Evolutionary conservation across 1,284 basidiomycete genomes (phyloP).

Genomic region (Ustilago cynodontis): DNA sequence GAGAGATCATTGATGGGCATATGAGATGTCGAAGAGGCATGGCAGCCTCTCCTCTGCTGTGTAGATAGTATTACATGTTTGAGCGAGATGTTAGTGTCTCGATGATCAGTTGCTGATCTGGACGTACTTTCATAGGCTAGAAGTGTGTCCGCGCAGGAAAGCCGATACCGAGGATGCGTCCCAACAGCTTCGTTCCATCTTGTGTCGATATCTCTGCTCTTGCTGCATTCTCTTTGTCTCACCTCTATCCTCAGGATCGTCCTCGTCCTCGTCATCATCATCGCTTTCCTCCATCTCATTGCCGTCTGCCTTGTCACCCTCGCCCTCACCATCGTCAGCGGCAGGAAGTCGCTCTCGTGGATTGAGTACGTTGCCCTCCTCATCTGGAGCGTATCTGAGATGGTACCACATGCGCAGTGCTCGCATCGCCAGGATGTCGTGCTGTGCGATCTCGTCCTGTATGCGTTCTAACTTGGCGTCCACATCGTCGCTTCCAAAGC

Average conservation of each 20-base stretch:
- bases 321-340: constrained; percentile 26
- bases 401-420: constrained; percentile 60
- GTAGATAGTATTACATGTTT: not conserved
- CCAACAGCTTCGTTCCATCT: constrained; percentile 37
- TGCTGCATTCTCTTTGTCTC: constrained; percentile 13
- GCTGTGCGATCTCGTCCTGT: constrained; percentile 42
- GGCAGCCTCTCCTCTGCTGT: not conserved
- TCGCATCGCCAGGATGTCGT: constrained; percentile 50
- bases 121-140: not conserved
- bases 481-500: constrained; percentile 1
- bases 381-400: constrained; percentile 53
- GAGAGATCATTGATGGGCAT: too few species aligned
- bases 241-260: constrained; percentile 37
- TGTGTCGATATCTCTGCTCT: constrained; percentile 26
- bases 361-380: constrained; percentile 56
- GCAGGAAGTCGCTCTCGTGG: constrained; percentile 45
- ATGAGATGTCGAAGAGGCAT: too few species aligned
- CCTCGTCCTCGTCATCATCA: constrained; percentile 35
- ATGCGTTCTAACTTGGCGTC: constrained; percentile 31
- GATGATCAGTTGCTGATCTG: not conserved
- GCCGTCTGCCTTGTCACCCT: constrained; percentile 45
- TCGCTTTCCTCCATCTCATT: constrained; percentile 25
- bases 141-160: constrained; percentile 34
- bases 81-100: not conserved
- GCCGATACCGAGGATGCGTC: constrained; percentile 36